Conservation (phyloP, 2,329 filamentous ascomycete genomes). For the Cryphonectria naterciae region DNA sequence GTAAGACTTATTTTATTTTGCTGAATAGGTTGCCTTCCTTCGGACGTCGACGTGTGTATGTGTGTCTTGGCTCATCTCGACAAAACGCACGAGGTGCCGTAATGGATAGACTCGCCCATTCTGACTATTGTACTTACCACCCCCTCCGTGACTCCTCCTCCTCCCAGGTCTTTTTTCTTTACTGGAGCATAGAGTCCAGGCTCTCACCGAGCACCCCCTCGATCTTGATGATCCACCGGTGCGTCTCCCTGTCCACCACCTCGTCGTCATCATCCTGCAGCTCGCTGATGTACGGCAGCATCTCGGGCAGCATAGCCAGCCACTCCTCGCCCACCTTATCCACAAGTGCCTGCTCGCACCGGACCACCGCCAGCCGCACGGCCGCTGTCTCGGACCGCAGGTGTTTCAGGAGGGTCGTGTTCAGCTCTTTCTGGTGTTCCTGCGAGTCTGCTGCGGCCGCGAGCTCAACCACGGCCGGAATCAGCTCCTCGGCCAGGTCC, state of each 20-base stretch:
- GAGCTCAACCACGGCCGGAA: constrained; percentile 79
- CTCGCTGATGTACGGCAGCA: constrained; percentile 95
- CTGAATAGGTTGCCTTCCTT: background rate
- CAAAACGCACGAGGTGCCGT: background rate
- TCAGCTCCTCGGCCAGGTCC: constrained; percentile 56
- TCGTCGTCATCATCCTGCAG: constrained; percentile 97
- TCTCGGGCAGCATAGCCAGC: constrained; percentile 88
- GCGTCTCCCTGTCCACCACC: constrained; percentile 84
- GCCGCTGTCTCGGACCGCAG: constrained; percentile 73
- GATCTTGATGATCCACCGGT: constrained; percentile 88
- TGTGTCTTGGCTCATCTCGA: background rate
- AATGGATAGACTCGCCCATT: background rate
- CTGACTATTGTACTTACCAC: background rate
- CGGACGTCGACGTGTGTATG: background rate
- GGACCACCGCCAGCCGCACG: constrained; percentile 80
- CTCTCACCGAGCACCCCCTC: constrained; percentile 89
- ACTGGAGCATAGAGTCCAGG: constrained; percentile 89
- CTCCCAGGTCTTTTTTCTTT: constrained; percentile 35
- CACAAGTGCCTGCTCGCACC: constrained; percentile 79
- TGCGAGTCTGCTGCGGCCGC: constrained; percentile 80
- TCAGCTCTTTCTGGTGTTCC: constrained; percentile 90
- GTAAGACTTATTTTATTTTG: background rate
- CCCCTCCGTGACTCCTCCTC: too few species aligned
- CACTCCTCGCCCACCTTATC: constrained; percentile 88
- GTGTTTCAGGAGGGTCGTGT: constrained; percentile 74